phyloP scores from a whole-genome alignment of 106 monocot species.

The Platanthera zijinensis region DNA sequence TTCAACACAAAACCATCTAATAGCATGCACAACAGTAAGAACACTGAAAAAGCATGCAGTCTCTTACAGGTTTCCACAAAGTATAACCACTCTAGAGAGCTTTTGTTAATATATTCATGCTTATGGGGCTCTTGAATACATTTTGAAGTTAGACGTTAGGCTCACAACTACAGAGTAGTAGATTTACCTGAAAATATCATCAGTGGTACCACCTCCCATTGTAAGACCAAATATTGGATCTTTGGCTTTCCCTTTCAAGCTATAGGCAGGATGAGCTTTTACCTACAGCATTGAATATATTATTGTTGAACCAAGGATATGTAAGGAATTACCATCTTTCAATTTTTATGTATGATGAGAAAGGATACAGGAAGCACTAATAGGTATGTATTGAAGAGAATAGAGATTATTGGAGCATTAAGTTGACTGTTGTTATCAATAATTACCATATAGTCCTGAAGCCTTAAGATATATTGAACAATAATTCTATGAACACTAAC shows the following conservation, averaged over 20 bases:
- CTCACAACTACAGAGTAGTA: slow-evolving; percentile 12
- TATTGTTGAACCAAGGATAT: not conserved
- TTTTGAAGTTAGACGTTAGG: slow-evolving; percentile 26
- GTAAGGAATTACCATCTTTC: not conserved
- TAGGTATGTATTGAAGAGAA: not conserved
- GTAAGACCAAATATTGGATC: slow-evolving; percentile 96
- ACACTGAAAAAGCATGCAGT: slow-evolving; percentile 1
- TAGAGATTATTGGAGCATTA: not conserved
- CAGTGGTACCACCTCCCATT: slow-evolving; percentile 59
- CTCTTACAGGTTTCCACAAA: not conserved
- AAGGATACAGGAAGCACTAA: not conserved
- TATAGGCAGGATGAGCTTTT: slow-evolving; percentile 78
- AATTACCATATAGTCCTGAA: too few species aligned
- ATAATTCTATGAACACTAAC: too few species aligned
- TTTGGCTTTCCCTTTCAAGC: slow-evolving; percentile 72
- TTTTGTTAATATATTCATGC: slow-evolving; percentile 26
- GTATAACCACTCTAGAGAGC: slow-evolving; percentile 8
- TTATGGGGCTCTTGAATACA: slow-evolving; percentile 15
- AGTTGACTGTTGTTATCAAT: not conserved
- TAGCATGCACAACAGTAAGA: not conserved
- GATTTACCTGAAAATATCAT: slow-evolving; percentile 84
- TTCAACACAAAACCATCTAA: slow-evolving; percentile 95
- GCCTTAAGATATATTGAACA: too few species aligned
- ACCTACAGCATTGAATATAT: slow-evolving; percentile 31
- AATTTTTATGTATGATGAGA: not conserved